Percentiles rank a stretch among this genome's conserved stretches.
phyloP scores from a whole-genome alignment of 441 rosid species.

The Brassica hybrid region DNA sequence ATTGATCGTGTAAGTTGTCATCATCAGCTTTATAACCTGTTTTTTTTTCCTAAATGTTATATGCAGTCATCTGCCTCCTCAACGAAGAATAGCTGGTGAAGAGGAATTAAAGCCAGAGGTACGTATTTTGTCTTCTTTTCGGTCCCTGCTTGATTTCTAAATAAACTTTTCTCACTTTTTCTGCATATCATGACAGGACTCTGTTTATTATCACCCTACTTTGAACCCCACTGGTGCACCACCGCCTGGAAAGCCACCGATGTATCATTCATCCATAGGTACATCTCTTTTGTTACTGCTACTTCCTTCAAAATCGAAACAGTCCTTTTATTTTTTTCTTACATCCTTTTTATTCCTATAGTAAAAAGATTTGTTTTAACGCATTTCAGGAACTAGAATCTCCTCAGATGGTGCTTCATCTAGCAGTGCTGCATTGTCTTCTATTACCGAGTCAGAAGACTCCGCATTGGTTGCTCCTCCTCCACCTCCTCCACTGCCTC shows the following conservation, averaged over 20 bases:
- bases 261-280: conserved; percentile 95
- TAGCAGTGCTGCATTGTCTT: conserved; percentile 63
- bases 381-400: conserved; percentile 73
- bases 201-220: conserved; percentile 95
- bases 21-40: conserved; percentile 29
- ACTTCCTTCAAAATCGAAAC: conserved; percentile 11
- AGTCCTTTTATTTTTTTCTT: conserved; percentile 12
- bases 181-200: conserved; percentile 64
- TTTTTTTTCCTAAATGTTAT: conserved; percentile 9
- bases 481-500: conserved; percentile 66
- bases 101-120: conserved; percentile 95
- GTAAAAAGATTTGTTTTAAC: conserved; percentile 11
- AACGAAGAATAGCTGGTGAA: conserved; percentile 75
- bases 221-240: conserved; percentile 98
- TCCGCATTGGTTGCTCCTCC: conserved; percentile 48
- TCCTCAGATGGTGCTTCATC: conserved; percentile 73
- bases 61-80: conserved; percentile 87
- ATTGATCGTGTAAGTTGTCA: conserved; percentile 38
- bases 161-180: conserved; percentile 13
- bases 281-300: conserved; percentile 19
- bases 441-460: conserved; percentile 64
- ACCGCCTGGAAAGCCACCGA: conserved; percentile 98
- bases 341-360: conserved; percentile 9
- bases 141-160: conserved; percentile 11
- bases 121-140: conserved; percentile 33